Base-by-base conservation (phyloP, 805 yeast genomes). In the Yarrowia yakushimensis region DNA sequence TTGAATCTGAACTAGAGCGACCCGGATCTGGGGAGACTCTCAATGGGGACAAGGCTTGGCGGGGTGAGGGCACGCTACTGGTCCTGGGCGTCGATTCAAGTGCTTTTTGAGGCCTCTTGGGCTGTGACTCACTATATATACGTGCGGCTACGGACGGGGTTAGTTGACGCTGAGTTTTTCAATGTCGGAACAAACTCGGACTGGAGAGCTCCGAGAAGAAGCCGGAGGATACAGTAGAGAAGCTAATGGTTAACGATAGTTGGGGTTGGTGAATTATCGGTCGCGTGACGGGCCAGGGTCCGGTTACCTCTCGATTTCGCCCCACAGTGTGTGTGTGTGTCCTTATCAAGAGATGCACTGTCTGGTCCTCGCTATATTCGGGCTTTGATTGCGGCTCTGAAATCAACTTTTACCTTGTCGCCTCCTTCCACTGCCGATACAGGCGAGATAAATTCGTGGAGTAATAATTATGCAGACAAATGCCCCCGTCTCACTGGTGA, bases 81-180 rank as follows among this genome's bases (percentile, higher is more conserved):
- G 43, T 39, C 43, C 5, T 5, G 8, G n/a, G 50, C 34, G 34
- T 12, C 50, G 50, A 18, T 7, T 17, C 23, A 18, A 27, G 27
- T 9, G 5, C n/a, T n/a, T 45, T 28, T 28, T 11, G 12, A 6
- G 23, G 23, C 15, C 50, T 8, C n/a, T 9, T 1, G 3, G 18
- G 12, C 52, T 30, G 36, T 28, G 34, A 43, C 52, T 45, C 39
- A 28, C 55, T 52, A 52, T 52, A 52, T 52, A 52, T 34, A 52
- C 43, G 59, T 52, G 42, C 59, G 59, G 59, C 43, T 52, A 52
- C 59, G 25, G 59, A 52, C 59, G 59, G 57, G 59, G 43, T 48
- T 48, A 48, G 39, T 22, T n/a, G 4, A 17, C 13, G 36, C 43
- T 25, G 59, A 52, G 59, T 23, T 23, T 41, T 25, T 17, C 33